Evolutionary conservation across 2,329 filamentous ascomycete species (phyloP), one percentile per base, ranked within the genome.

Genomic region (Simplicillium aogashimaense): DNA sequence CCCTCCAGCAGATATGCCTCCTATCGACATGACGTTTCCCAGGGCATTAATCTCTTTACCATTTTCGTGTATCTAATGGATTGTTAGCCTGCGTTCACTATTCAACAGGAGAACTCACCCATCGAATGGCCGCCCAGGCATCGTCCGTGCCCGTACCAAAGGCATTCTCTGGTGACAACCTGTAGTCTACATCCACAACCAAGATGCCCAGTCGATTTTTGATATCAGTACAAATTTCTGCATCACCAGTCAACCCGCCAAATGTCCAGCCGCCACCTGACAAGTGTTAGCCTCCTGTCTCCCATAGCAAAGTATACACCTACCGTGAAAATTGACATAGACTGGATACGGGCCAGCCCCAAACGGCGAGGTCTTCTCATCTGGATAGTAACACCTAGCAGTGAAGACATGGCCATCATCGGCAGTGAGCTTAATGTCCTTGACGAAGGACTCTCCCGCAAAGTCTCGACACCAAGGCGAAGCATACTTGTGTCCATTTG

Each of bases 1-100:
- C 11, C 36, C 40, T 2, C 43, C 43, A 15, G 43, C 43, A n/a
- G 43, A 45, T 10, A 45, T 45, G 33, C 43, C 43, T 2, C 43
- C 43, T 7, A 45, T 42, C 1, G 40, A 45, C 14, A 45, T 45
- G 36, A 37, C 42, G 11, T 45, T 39, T 14, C 29, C 28, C 8
- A 16, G 20, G 6, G 35, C 37, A 17, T 42, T 40, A 17, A 43
- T n/a, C 17, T 43, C 32, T 5, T 20, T 17, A n/a, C 37, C 20
- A 9, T 25, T 25, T 25, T 25, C 9, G 20, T 25, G 20, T 25
- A 25, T 25, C 20, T 25, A 6, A 6, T 25, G 9, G 6, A 25
- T 5, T 25, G 9, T 25, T 25, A 25, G 20, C 20, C 20, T 9
- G 20, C 37, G 12, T 43, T 28, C 8, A 31, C 9, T 15, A 12